These are phyloP conservation scores for Apium graveolens DNA, from an alignment of 129 eudicot species.

Conservation along the genomic window DNA sequence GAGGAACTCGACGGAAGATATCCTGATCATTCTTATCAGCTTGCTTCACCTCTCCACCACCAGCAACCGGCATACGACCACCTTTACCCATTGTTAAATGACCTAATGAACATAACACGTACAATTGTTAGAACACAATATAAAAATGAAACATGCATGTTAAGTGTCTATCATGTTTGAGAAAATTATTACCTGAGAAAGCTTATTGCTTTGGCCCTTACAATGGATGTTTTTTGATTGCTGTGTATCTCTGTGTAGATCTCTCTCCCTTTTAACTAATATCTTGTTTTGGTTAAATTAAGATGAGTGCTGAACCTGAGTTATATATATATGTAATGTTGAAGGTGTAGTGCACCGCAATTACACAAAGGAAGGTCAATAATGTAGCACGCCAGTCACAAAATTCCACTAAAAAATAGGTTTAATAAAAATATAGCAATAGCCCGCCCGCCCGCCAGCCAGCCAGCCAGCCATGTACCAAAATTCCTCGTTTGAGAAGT, in stretches of 20 bases:
- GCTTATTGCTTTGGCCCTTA: neutral
- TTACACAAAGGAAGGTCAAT: neutral
- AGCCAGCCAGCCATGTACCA: neutral
- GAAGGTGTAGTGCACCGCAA: neutral
- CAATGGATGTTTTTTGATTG: neutral
- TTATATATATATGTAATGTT: neutral
- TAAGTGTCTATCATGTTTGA: neutral
- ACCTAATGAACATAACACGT: neutral
- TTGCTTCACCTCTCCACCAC: conserved; percentile 4
- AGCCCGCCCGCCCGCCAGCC: neutral
- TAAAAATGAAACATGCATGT: neutral
- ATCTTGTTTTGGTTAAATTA: neutral
- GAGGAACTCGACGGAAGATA: conserved; percentile 23
- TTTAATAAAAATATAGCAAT: neutral
- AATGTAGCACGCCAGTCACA: neutral
- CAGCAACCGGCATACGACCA: conserved; percentile 17
- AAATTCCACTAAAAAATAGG: neutral
- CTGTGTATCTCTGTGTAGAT: neutral
- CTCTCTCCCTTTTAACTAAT: neutral
- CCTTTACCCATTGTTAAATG: conserved; percentile 24
- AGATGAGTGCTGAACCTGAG: neutral
- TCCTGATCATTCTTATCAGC: neutral
- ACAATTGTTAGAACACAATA: neutral
- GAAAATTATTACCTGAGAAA: neutral
- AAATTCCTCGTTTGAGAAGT: neutral